These are phyloP conservation scores for Hamamelis virginiana DNA, from an alignment of 164 flowering plant species.

Conservation along the genomic window DNA sequence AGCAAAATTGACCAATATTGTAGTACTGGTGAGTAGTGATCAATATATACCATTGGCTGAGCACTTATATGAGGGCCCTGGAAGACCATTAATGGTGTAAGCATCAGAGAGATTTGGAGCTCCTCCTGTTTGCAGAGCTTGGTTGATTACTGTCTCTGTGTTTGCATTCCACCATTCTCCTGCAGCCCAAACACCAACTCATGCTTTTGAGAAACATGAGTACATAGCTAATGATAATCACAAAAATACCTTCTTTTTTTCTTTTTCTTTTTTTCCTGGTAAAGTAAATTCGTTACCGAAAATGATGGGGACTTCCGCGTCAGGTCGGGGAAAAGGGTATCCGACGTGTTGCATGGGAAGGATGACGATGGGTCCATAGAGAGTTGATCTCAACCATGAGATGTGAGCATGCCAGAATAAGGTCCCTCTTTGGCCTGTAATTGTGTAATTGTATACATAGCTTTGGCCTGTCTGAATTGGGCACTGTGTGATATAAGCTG, in stretches of 20 bases:
- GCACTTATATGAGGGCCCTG: slow-evolving; percentile 15
- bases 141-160: slow-evolving; percentile 23
- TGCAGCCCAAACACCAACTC: slow-evolving; percentile 6
- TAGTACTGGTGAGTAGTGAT: no score
- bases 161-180: slow-evolving; percentile 41
- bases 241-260: no score
- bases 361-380: slow-evolving; percentile 35
- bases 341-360: slow-evolving; percentile 20
- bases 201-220: not conserved
- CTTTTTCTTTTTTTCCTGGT: no score
- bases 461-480: slow-evolving; percentile 33
- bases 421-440: slow-evolving; percentile 34
- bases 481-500: slow-evolving; percentile 29
- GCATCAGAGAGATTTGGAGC: slow-evolving; percentile 24
- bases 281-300: slow-evolving; percentile 17
- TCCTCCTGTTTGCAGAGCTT: slow-evolving; percentile 23
- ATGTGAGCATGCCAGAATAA: slow-evolving; percentile 35
- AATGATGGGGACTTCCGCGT: slow-evolving; percentile 29
- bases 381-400: slow-evolving; percentile 31
- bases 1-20: no score
- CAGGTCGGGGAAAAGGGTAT: slow-evolving; percentile 35
- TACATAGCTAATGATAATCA: no score
- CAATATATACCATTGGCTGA: slow-evolving; percentile 12
- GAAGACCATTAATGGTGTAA: slow-evolving; percentile 21
- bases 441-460: slow-evolving; percentile 31